phyloP scores from a whole-genome alignment of 2,329 filamentous ascomycete species.

The Sporothrix dimorphospora region DNA sequence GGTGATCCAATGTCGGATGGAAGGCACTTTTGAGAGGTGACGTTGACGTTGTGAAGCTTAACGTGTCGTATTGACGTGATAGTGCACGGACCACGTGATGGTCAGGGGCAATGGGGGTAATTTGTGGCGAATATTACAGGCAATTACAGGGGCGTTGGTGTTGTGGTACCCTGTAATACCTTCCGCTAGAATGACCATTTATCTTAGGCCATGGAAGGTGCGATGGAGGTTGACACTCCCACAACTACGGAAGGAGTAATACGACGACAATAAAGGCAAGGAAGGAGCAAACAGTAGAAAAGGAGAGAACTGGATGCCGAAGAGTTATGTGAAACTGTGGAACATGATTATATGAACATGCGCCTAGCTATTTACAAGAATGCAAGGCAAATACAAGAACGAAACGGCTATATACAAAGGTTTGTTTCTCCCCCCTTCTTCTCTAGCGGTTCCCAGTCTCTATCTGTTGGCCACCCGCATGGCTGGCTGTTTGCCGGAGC shows the following conservation, averaged over 20 bases:
- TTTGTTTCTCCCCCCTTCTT: neutral
- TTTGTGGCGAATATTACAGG: neutral
- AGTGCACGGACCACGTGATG: slow-evolving; percentile 21
- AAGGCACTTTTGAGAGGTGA: neutral
- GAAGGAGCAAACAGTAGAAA: neutral
- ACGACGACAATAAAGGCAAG: neutral
- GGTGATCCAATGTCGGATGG: neutral
- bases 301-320: neutral
- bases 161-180: neutral
- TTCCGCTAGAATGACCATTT: neutral
- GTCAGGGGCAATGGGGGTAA: neutral
- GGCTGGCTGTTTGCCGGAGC: neutral
- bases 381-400: neutral
- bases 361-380: neutral
- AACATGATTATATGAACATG: neutral
- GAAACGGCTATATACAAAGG: slow-evolving; percentile 10
- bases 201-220: neutral
- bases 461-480: neutral
- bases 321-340: neutral
- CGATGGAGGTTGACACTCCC: neutral
- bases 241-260: neutral
- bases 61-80: neutral
- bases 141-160: neutral
- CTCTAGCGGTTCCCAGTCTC: neutral
- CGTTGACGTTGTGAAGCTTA: slow-evolving; percentile 1